phyloP scores from a whole-genome alignment of 2,329 filamentous ascomycete species.

The Davidsoniella eucalypti region DNA sequence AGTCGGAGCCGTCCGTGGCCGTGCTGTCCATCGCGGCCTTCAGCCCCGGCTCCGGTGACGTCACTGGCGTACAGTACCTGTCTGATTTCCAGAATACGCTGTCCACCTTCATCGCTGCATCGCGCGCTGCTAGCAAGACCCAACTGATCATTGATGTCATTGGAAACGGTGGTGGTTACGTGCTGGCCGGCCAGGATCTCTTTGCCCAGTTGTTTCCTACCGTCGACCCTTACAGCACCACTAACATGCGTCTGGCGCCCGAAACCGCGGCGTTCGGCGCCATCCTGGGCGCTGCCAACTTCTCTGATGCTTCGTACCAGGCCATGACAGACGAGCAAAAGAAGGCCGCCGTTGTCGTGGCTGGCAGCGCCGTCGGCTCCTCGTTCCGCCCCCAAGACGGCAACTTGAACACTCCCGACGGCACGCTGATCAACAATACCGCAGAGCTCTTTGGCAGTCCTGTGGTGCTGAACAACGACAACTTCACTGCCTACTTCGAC shows the following conservation, averaged over 20 bases:
- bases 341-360: conserved; percentile 28
- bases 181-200: conserved; percentile 44
- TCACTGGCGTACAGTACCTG: conserved; percentile 15
- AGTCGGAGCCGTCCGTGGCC: conserved; percentile 21
- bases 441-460: conserved; percentile 19
- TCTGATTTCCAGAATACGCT: conserved; percentile 20
- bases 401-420: conserved; percentile 30
- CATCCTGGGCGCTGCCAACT: conserved; percentile 19
- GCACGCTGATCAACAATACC: conserved; percentile 18
- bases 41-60: conserved; percentile 12
- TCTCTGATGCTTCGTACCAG: conserved; percentile 15
- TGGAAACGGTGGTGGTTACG: conserved; percentile 41
- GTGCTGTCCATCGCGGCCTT: conserved; percentile 20
- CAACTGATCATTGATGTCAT: conserved; percentile 44
- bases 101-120: conserved; percentile 16
- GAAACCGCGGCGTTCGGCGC: conserved; percentile 28
- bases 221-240: conserved; percentile 30
- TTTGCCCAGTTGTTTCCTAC: conserved; percentile 41
- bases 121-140: conserved; percentile 33
- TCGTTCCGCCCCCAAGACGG: conserved; percentile 25
- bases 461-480: conserved; percentile 26
- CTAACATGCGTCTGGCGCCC: conserved; percentile 34
- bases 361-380: conserved; percentile 27
- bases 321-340: conserved; percentile 22
- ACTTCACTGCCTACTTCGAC: conserved; percentile 31